Percentiles rank a stretch among this genome's conserved stretches.
Conservation (phyloP, 2,329 filamentous ascomycete genomes). For the Colletotrichum sp. region DNA sequence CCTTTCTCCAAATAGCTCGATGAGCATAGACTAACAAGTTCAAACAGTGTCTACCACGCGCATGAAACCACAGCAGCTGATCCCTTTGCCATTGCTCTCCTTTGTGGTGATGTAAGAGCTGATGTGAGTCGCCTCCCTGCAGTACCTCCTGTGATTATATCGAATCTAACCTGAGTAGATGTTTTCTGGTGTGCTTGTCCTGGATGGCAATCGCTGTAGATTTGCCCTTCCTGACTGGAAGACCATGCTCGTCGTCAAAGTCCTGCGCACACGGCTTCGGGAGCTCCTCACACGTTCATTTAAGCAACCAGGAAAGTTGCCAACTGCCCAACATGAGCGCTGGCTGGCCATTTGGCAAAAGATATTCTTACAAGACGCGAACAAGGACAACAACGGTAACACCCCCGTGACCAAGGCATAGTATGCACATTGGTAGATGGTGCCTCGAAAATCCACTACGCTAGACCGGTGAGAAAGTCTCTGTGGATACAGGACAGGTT, state of each 20-base stretch:
- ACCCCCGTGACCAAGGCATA: constrained; percentile 32
- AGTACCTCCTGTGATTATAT: not conserved
- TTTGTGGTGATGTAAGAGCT: constrained; percentile 89
- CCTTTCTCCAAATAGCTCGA: not conserved
- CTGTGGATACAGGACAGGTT: not conserved
- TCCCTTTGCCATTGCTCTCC: constrained; percentile 80
- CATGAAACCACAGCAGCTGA: constrained; percentile 86
- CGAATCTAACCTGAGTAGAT: constrained; percentile 56
- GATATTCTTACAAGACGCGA: constrained; percentile 64
- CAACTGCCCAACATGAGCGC: constrained; percentile 70
- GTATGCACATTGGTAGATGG: not conserved
- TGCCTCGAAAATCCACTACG: not conserved
- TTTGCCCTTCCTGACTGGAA: constrained; percentile 91
- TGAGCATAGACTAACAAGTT: constrained; percentile 25
- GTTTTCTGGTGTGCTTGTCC: constrained; percentile 83
- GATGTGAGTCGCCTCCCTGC: constrained; percentile 60
- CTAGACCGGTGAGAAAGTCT: not conserved
- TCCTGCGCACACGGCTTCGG: constrained; percentile 72
- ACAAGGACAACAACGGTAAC: constrained; percentile 33
- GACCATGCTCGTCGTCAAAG: constrained; percentile 86
- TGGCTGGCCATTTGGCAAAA: constrained; percentile 79
- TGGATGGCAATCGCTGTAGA: constrained; percentile 86
- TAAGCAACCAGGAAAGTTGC: constrained; percentile 67
- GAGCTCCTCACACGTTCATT: constrained; percentile 78
- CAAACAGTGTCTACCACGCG: constrained; percentile 77